Base-by-base conservation (phyloP, 495 filamentous ascomycete genomes). In the Jackrogersella minutella region DNA sequence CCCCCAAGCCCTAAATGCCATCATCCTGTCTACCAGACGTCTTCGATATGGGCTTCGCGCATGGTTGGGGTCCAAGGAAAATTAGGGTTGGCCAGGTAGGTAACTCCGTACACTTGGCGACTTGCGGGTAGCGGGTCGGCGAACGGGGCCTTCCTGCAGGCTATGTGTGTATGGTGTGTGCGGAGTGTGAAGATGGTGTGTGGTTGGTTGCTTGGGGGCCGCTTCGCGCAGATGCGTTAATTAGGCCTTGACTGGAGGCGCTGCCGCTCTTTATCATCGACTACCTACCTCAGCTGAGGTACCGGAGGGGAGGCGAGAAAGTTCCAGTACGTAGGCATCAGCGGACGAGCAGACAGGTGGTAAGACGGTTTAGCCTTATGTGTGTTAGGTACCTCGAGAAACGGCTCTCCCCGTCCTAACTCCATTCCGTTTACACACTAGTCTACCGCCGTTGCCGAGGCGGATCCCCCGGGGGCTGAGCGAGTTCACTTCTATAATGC, bases 211-310 rank as follows among this genome's bases (percentile, higher is more conserved):
- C 17, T 46, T 49, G 58, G 64, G 51, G 54, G 52, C 34, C 34
- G 28, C 5, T 24, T 5, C 22, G 43, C 39, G 61, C 39, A 5
- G n/a, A 44, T 41, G 30, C 36, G n/a, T 31, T 54, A 54, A 57
- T 41, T 52, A 58, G 55, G 43, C 22, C 62, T 28, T 37, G 34
- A 62, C 64, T 67, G 57, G 57, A 67, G 57, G 41, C 51, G 64
- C 40, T 44, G 43, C 34, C 41, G 50, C 51, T 40, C 30, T 39
- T 24, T 13, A 13, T 49, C 5, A 14, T 10, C 31, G 44, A 31
- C 6, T 31, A 5, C 5, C 7, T 22, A 26, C 14, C 22, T 28
- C 10, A 47, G 43, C 43, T 47, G 43, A 47, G 22, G 22, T n/a
- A n/a, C n/a, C n/a, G 11, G 22, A 47, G 44, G 11, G 44, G 24